Conservation (phyloP, 352 stramenopile genomes). For the Elongisporangium prolatum region DNA sequence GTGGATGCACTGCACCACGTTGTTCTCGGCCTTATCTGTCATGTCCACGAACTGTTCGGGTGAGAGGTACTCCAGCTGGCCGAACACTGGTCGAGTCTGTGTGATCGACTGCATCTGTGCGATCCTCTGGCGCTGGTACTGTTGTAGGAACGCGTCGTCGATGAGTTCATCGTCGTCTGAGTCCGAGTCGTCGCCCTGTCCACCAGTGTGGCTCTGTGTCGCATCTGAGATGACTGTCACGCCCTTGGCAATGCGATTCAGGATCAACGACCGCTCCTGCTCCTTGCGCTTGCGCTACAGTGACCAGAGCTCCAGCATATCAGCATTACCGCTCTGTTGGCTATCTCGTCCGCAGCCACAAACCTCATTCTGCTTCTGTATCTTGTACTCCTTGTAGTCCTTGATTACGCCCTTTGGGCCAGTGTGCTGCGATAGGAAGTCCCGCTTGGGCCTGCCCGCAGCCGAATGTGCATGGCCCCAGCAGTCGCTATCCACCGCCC, state of each 20-base stretch:
- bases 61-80: slow-evolving; percentile 49
- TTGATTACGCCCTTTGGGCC: slow-evolving; percentile 79
- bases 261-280: slow-evolving; percentile 38
- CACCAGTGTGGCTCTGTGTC: slow-evolving; percentile 11
- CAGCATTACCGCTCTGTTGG: slow-evolving; percentile 1
- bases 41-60: slow-evolving; percentile 56
- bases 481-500: slow-evolving; percentile 24
- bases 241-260: slow-evolving; percentile 67
- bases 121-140: slow-evolving; percentile 63
- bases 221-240: slow-evolving; percentile 10
- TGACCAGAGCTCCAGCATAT: not conserved
- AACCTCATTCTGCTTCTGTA: slow-evolving; percentile 51
- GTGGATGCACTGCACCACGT: slow-evolving; percentile 42
- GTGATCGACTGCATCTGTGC: slow-evolving; percentile 49
- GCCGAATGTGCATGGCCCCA: slow-evolving; percentile 41
- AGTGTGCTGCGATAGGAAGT: slow-evolving; percentile 64
- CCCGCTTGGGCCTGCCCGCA: slow-evolving; percentile 22
- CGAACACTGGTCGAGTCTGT: slow-evolving; percentile 32
- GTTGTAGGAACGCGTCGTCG: slow-evolving; percentile 48
- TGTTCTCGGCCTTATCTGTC: slow-evolving; percentile 14
- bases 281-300: slow-evolving; percentile 37
- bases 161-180: slow-evolving; percentile 44
- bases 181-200: slow-evolving; percentile 27
- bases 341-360: not conserved
- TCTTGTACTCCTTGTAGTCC: slow-evolving; percentile 81